Evolutionary conservation across 108 stramenopile genomes (phyloP).

Genomic region (Cylindrotheca fusiformis): DNA sequence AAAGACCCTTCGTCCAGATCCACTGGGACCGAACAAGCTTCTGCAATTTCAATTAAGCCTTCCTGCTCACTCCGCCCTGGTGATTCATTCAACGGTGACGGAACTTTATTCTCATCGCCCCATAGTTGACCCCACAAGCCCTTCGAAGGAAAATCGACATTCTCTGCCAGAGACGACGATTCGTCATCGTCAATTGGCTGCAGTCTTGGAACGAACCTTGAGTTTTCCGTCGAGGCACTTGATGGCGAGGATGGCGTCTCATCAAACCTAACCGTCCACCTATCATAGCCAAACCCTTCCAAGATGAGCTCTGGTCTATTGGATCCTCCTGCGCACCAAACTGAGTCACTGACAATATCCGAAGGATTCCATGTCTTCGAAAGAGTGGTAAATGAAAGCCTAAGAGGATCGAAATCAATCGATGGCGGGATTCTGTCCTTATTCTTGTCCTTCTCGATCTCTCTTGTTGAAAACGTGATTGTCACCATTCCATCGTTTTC

Average conservation of each 20-base stretch:
- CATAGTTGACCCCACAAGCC: slow-evolving; percentile 43
- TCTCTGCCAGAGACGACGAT: slow-evolving; percentile 3
- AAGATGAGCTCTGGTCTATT: slow-evolving; percentile 47
- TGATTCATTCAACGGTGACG: slow-evolving; percentile 14
- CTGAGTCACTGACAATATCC: slow-evolving; percentile 39
- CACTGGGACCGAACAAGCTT: slow-evolving; percentile 43
- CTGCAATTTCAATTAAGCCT: slow-evolving; percentile 34
- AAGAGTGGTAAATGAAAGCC: slow-evolving; percentile 11
- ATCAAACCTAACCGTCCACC: slow-evolving; percentile 49
- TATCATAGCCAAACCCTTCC: slow-evolving; percentile 56
- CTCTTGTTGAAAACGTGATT: background rate
- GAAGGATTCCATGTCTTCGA: slow-evolving; percentile 9
- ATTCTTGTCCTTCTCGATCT: background rate
- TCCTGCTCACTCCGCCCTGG: slow-evolving; percentile 18
- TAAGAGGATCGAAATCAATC: slow-evolving; percentile 29
- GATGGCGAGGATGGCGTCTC: background rate
- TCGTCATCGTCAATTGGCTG: slow-evolving; percentile 10
- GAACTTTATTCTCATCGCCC: slow-evolving; percentile 36
- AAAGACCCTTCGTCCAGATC: slow-evolving; percentile 65
- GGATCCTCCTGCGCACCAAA: slow-evolving; percentile 40
- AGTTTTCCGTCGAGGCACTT: background rate
- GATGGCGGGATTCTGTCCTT: background rate
- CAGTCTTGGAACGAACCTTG: background rate
- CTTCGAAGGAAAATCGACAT: slow-evolving; percentile 27
- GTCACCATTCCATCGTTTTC: background rate